Base-by-base conservation (phyloP, 164 flowering plant species). In the Santalum album region DNA sequence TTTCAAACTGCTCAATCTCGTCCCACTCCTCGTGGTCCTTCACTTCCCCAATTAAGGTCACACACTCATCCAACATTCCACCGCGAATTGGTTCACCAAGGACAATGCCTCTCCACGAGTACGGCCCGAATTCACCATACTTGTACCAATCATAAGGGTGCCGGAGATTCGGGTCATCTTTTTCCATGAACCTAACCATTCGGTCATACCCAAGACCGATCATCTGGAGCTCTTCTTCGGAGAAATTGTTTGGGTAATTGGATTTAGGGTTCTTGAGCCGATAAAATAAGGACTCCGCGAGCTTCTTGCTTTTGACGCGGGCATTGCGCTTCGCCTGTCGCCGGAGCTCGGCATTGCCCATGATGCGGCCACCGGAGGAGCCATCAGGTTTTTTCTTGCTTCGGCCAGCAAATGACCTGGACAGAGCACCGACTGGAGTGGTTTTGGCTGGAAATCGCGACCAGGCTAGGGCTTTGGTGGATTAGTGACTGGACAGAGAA, bases 81-180 rank as follows among this genome's bases (percentile, higher is more conserved):
- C 96, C 96, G 0, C 81, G 76, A 59, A 92, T 63, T 0, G 96
- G 98, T 32, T 88, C 94, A 0, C 98, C 96, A 0, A 88, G 61
- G 2, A 92, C 96, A 6, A 92, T 69, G 1, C 96, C 96, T 0
- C 94, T 79, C 98, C 96, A 92, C 6, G 86, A 78, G 59, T 84
- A 92, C 0, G 98, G 98, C 17, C 98, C 98, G 27, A 55, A 86
- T 35, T 88, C 75, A 4, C 98, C 98, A 50, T 92, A 92, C 74
- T 88, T 88, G 75, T 84, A 92, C 98, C 96, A 92, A 52, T 92
- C 98, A 47, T 80, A 60, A 0, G 96, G 98, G 67, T 92, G 95
- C 35, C 78, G 74, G 12, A 92, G 60, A 57, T 77, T 78, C 1
- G 96, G 94, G 63, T 92, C 96, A 45, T 92, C 96, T 36, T 78